Evolutionary conservation across 345 rosid species (phyloP), one percentile per base, ranked within the genome.

Genomic region (Eucalyptus dawsonii): DNA sequence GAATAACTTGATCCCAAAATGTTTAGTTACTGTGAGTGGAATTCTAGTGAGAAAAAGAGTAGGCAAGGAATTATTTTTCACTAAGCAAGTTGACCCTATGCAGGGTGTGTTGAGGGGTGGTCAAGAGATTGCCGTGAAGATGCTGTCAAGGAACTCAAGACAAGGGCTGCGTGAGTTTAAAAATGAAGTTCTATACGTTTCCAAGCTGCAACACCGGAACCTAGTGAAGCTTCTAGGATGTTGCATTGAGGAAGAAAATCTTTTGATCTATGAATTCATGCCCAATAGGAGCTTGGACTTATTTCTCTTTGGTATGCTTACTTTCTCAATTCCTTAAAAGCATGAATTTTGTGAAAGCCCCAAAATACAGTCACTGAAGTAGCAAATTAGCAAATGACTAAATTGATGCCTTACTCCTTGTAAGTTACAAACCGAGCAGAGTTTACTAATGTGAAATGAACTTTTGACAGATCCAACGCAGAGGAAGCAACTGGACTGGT

Each of bases 261-360:
- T 92, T 91, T 50, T 93, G 49, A 88, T 93, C 37, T 93, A 92
- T 22, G 96, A 94, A 89, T 93, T 91, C 91, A 88, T 92, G 93
- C 94, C 94, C 11, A 94, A 94, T 81, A 91, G 89, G 87, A 93
- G 95, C 90, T 91, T 94, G 89, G 93, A 92, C 67, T 65, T 34
- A 44, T 91, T 93, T 83, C 90, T 94, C 31, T 94, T 93, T 86
- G 93, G 94, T 93, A 58, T 14, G 93, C 42, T 58, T 9, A 9
- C 58, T 40, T 22, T 67, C 80, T 67, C 80, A 31, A 31, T 31
- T 67, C 80, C 86, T 44, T 29, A 19, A 11, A 67, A 31, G 42
- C 80, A 31, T 31, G 80, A n/a, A 67, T 31, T 31, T 67, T 67
- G 80, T 67, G 42, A 67, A 67, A 67, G 21, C 80, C 9, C 80